These are phyloP conservation scores for Chloranthus sessilifolius DNA, from an alignment of 164 flowering plant species.

Conservation along the genomic window DNA sequence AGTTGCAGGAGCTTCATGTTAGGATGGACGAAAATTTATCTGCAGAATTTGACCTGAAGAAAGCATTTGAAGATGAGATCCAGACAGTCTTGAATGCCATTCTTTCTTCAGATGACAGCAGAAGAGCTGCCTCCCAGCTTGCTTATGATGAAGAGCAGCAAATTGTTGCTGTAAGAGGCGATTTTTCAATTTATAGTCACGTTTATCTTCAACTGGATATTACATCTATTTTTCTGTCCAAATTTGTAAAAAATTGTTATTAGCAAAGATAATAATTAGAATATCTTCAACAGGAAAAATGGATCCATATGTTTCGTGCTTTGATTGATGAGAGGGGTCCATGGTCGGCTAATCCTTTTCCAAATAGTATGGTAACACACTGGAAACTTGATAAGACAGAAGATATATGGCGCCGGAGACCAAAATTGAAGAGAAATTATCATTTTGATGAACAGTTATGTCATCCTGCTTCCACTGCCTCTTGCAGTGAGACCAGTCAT, in stretches of 20 bases:
- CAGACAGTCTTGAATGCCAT: constrained; percentile 46
- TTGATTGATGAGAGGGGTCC: constrained; percentile 99
- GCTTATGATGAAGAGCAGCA: constrained; percentile 87
- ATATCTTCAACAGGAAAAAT: constrained; percentile 61
- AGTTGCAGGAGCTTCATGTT: constrained; percentile 52
- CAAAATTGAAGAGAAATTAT: constrained; percentile 80
- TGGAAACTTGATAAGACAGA: constrained; percentile 99
- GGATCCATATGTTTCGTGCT: constrained; percentile 85
- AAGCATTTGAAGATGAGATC: constrained; percentile 77
- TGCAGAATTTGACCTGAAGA: constrained; percentile 41
- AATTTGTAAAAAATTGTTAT: constrained; percentile 1
- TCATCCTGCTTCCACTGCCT: constrained; percentile 43
- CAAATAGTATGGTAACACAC: constrained; percentile 51
- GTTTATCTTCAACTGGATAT: background rate
- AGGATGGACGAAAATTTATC: constrained; percentile 57
- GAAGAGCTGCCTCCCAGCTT: constrained; percentile 75
- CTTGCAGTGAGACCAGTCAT: constrained; percentile 26
- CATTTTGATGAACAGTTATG: constrained; percentile 86
- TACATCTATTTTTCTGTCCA: background rate
- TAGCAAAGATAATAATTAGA: background rate
- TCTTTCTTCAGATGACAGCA: constrained; percentile 69
- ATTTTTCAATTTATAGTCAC: background rate
- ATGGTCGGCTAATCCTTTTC: constrained; percentile 96
- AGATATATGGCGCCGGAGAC: constrained; percentile 88
- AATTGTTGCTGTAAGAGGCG: constrained; percentile 64